Evolutionary conservation across 495 filamentous ascomycete genomes (phyloP), one percentile per base, ranked within the genome.

Genomic region (Penicillium bialowiezense): DNA sequence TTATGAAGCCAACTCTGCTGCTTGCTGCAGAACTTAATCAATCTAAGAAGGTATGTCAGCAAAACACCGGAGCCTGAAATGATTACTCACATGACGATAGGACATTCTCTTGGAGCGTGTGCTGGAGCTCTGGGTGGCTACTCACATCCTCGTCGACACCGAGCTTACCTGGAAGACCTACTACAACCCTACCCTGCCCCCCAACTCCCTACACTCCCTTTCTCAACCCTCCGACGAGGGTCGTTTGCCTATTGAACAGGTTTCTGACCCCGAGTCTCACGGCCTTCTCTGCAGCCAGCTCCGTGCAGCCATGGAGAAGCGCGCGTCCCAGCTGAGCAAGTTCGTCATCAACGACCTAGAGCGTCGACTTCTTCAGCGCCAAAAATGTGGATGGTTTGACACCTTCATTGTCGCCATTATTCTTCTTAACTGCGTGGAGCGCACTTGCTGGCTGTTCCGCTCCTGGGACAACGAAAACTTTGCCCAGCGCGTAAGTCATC

Each of bases 361-460:
- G 60, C 81, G 84, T 7, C 73, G 80, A 19, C 73, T 89, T 3
- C 69, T 92, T n/a, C 85, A 87, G 51, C 82, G 87, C 36, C 80
- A 83, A 60, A 85, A 89, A 64, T 78, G 75, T 34, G 85, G 78
- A 50, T 79, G 80, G 56, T 90, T 90, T 50, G 82, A 85, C 57
- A 89, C 86, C 36, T 91, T 88, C 64, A 72, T 92, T 13, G 81
- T 85, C 3, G 80, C 84, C 10, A 67, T 92, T 47, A 78, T 93
- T 29, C 75, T 92, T 14, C 71, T 93, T 31, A 88, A 86, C 63
- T 90, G 87, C 48, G 79, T 91, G 8, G 89, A 93, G 67, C 86
- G 89, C 61, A 86, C 86, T n/a, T 87, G 83, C 43, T 91, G 88
- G 85, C 76, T 88, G 0, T 91, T 88, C 72, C 84, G 82, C 28